Evolutionary conservation across 345 rosid genomes (phyloP), one percentile per base, ranked within the genome.

Genomic region (Dimocarpus longan): DNA sequence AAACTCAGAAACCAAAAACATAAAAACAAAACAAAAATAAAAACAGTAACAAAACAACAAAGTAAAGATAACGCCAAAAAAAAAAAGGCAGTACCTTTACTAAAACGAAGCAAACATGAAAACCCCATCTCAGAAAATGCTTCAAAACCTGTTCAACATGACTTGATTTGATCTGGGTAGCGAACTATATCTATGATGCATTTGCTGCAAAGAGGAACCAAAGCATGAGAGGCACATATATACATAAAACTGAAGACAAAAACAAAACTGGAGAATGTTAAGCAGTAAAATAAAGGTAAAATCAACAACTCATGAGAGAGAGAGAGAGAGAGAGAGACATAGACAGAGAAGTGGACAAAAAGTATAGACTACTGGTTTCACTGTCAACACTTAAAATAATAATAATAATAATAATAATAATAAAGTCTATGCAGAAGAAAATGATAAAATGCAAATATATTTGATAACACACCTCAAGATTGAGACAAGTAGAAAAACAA

Each of bases 301-400:
- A 46, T 46, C 52, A 84, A 73, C 46, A 79, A 76, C 74, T 72
- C 54, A 52, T 13, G n/a, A n/a, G n/a, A n/a, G 43, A 56, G 77
- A 74, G 46, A 46, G 52, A 46, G 12, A 46, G 52, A 46, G 12
- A 46, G 52, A 11, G 12, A 11, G 8, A 46, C 10, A 46, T 10
- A 6, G 52, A 46, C 10, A 46, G 12, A 69, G 81, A 77, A 81
- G 68, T 81, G 76, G 85, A 79, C 86, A 85, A 85, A 87, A 87
- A 82, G 86, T 8, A 32, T 32, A 70, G 72, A 82, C 85, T 82
- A 79, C 85, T 82, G 81, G 74, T 74, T 80, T 87, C 90, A 77
- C 87, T 77, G 77, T 83, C 86, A 79, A 75, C 80, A 22, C 81
- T 48, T 37, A 50, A 48, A 57, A n/a, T n/a, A n/a, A n/a, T n/a